phyloP scores from a whole-genome alignment of 164 flowering plant species.

The Malania oleifera region DNA sequence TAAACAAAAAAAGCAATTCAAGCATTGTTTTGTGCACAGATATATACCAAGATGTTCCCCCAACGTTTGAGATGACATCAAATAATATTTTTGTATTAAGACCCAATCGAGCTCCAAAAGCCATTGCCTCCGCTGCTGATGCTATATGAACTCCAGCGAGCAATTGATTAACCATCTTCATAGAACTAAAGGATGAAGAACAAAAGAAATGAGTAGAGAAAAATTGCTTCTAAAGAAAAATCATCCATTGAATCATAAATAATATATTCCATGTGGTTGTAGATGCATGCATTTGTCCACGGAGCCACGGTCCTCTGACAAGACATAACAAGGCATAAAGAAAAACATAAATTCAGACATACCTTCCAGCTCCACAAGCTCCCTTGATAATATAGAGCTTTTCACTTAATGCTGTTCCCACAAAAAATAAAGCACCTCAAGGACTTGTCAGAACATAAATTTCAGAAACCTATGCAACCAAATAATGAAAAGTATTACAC shows the following conservation, averaged over 20 bases:
- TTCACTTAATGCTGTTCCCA: constrained; percentile 78
- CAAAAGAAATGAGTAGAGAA: neutral
- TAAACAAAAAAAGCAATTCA: neutral
- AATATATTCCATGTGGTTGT: too few species aligned
- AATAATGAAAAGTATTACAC: neutral
- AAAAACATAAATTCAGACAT: constrained; percentile 11
- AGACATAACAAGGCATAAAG: constrained; percentile 4
- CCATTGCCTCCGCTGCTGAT: constrained; percentile 97
- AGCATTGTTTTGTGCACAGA: constrained; percentile 1
- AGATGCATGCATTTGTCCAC: too few species aligned
- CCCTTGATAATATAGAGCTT: constrained; percentile 88
- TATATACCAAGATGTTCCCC: constrained; percentile 85
- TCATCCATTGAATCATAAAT: too few species aligned
- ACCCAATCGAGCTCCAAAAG: constrained; percentile 92
- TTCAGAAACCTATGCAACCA: constrained; percentile 3
- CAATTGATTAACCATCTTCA: constrained; percentile 97
- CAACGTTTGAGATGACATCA: constrained; percentile 56
- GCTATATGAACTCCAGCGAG: constrained; percentile 99
- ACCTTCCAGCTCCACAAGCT: constrained; percentile 99
- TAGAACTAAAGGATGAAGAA: constrained; percentile 42
- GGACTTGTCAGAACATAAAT: constrained; percentile 4
- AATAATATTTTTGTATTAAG: constrained; percentile 73
- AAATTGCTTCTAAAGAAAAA: constrained; percentile 2
- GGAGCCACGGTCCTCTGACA: neutral
- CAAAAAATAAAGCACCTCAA: constrained; percentile 1